phyloP scores from a whole-genome alignment of 164 flowering plant genomes.

The Chimonanthus salicifolius region DNA sequence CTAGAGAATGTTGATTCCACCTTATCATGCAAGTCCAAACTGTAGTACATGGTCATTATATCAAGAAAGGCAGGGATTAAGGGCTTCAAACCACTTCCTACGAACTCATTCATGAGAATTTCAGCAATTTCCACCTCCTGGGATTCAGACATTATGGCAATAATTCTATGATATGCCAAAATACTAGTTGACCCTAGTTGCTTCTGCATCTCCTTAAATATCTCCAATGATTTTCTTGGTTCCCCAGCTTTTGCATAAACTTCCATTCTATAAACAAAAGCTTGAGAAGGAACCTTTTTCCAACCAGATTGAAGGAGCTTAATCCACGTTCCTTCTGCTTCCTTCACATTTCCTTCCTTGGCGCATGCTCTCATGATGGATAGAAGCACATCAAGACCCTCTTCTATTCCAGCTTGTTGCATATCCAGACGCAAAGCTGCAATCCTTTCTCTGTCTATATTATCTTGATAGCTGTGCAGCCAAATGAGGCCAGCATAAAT shows the following conservation, averaged over 20 bases:
- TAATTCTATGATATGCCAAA: conserved; percentile 70
- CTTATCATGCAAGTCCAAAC: conserved; percentile 52
- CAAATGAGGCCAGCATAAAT: conserved; percentile 78
- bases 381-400: conserved; percentile 61
- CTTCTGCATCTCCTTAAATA: conserved; percentile 61
- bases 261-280: conserved; percentile 78
- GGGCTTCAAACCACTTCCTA: conserved; percentile 63
- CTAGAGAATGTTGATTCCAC: conserved; percentile 53
- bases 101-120: conserved; percentile 64
- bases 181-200: conserved; percentile 33
- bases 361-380: conserved; percentile 78
- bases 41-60: conserved; percentile 58
- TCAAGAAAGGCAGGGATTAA: conserved; percentile 55
- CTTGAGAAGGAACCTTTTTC: conserved; percentile 50
- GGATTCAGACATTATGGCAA: conserved; percentile 68
- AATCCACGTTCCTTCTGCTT: conserved; percentile 67
- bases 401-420: conserved; percentile 56
- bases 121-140: conserved; percentile 63
- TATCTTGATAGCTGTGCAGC: conserved; percentile 90
- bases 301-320: conserved; percentile 41
- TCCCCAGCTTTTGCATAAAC: conserved; percentile 59
- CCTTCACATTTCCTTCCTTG: conserved; percentile 69
- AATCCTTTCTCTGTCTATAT: conserved; percentile 63
- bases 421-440: conserved; percentile 48
- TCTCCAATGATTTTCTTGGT: conserved; percentile 55